phyloP scores from a whole-genome alignment of 176 grass and related monocot species.

The Oryza officinalis region DNA sequence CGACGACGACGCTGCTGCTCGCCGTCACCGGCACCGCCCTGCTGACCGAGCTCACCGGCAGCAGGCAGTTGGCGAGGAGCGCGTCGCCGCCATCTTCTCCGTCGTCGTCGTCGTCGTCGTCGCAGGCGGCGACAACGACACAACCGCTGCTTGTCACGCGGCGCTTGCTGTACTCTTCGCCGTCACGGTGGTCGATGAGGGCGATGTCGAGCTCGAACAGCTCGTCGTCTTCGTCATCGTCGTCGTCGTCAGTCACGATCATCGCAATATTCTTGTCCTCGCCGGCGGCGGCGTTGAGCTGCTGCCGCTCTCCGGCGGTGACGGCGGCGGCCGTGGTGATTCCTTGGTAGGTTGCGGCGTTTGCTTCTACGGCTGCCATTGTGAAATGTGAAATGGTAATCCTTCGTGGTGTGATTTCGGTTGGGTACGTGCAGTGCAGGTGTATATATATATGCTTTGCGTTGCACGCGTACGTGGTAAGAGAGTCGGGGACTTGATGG shows the following conservation, averaged over 20 bases:
- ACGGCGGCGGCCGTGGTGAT: not conserved
- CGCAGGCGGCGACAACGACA: not conserved
- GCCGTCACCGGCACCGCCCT: slow-evolving; percentile 49
- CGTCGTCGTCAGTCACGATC: not conserved
- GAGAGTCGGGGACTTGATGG: not conserved
- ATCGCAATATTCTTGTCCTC: not conserved
- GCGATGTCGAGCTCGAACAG: slow-evolving; percentile 65
- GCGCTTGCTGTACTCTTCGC: not conserved
- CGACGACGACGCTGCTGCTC: not conserved
- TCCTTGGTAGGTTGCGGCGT: not conserved
- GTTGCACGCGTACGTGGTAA: not conserved
- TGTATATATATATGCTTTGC: not conserved
- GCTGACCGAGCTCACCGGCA: slow-evolving; percentile 57
- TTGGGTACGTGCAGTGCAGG: not conserved
- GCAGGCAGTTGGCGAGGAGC: slow-evolving; percentile 62
- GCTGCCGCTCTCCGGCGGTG: not conserved
- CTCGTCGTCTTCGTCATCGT: slow-evolving; percentile 51
- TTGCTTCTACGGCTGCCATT: slow-evolving; percentile 23
- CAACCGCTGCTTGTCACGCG: not conserved
- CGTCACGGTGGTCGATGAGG: slow-evolving; percentile 20
- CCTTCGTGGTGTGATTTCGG: not conserved
- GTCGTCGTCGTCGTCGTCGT: not conserved
- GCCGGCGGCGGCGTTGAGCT: too few species aligned
- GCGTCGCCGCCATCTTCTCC: not conserved
- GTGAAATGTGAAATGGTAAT: not conserved